Conservation (phyloP, 345 rosid species). For the Syzygium aqueum region DNA sequence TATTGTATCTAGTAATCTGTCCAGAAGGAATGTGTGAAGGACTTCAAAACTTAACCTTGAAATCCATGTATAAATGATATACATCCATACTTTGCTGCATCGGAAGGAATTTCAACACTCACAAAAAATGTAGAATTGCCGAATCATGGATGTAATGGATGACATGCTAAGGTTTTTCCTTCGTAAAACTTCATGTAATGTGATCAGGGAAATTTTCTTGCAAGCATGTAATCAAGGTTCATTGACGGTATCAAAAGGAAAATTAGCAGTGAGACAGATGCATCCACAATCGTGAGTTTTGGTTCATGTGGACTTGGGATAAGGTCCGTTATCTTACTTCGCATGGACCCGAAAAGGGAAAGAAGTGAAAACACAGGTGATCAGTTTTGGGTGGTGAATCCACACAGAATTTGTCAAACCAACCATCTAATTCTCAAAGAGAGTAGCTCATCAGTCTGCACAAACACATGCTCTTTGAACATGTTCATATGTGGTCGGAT, state of each 20-base stretch:
- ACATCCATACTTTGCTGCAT: neutral
- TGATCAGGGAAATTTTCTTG: neutral
- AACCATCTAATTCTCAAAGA: neutral
- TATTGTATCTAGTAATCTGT: neutral
- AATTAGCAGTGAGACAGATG: neutral
- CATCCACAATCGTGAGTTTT: neutral
- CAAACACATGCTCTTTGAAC: neutral
- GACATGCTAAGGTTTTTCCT: neutral
- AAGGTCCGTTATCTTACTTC: neutral
- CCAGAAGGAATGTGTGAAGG: neutral
- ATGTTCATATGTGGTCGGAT: neutral
- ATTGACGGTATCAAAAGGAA: neutral
- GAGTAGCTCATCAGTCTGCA: neutral
- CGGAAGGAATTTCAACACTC: neutral
- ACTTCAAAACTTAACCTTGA: neutral
- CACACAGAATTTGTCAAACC: neutral
- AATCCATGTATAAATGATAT: neutral
- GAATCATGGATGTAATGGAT: neutral
- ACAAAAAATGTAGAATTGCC: neutral
- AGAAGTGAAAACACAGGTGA: neutral
- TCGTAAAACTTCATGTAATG: neutral
- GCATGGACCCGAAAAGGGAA: rapidly evolving
- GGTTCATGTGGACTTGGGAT: neutral
- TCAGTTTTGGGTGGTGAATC: neutral
- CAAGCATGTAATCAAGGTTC: neutral